Percentiles rank a stretch among this genome's conserved stretches.
These are phyloP conservation scores for Cyberlindnera japonica DNA, from an alignment of 805 yeast genomes.

Conservation along the genomic window DNA sequence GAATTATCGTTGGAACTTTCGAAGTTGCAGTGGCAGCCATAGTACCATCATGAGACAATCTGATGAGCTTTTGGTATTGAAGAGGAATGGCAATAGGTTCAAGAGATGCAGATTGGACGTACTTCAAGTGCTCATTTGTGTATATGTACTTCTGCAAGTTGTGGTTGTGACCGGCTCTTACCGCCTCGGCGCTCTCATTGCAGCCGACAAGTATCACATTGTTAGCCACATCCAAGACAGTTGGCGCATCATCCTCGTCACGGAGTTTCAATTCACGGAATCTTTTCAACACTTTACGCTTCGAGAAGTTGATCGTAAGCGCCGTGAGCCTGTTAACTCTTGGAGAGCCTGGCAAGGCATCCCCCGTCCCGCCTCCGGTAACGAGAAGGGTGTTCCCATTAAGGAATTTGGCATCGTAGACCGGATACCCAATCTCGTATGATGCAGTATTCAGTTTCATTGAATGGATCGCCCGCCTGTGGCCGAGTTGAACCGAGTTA, in stretches of 20 bases:
- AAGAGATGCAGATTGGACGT: constrained; percentile 60
- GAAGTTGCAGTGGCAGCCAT: constrained; percentile 74
- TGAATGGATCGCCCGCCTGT: neutral
- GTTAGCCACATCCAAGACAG: constrained; percentile 61
- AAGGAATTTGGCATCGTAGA: constrained; percentile 74
- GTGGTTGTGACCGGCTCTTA: constrained; percentile 55
- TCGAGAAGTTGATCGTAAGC: constrained; percentile 54
- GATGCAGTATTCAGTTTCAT: constrained; percentile 22
- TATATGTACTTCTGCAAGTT: constrained; percentile 68
- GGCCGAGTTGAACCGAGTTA: neutral
- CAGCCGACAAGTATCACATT: constrained; percentile 67
- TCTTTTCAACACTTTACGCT: constrained; percentile 50
- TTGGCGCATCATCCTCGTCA: constrained; percentile 79
- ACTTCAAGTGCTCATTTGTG: constrained; percentile 66
- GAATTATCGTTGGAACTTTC: constrained; percentile 60
- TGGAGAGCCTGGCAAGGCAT: constrained; percentile 47
- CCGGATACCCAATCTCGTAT: constrained; percentile 60
- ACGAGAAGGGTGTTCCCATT: constrained; percentile 60
- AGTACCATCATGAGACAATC: constrained; percentile 53
- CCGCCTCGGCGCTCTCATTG: constrained; percentile 61
- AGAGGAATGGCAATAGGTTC: constrained; percentile 38
- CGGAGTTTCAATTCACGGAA: constrained; percentile 64
- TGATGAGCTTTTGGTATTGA: constrained; percentile 54
- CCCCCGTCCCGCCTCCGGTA: constrained; percentile 70
- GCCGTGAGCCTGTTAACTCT: constrained; percentile 67